Evolutionary conservation across 108 stramenopile genomes (phyloP).

Genomic region (Stephanodiscus triporus): DNA sequence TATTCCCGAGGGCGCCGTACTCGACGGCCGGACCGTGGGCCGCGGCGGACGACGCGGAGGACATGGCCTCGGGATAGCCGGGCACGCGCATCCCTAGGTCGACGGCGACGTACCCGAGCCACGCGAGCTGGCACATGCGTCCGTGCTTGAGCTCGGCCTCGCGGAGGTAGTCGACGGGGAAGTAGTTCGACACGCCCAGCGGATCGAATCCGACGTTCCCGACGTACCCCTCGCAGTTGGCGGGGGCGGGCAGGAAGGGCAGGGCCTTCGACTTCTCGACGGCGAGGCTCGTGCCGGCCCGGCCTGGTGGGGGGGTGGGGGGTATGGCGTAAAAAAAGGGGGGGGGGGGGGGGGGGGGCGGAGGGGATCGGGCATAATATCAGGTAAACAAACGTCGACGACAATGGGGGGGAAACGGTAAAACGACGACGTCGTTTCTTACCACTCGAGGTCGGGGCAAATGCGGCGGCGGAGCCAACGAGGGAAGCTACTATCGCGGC

Average conservation of each 20-base stretch:
- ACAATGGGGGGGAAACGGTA: not conserved
- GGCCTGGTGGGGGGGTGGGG: conserved; percentile 31
- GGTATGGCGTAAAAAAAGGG: not conserved
- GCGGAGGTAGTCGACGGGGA: conserved; percentile 91
- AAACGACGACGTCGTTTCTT: not conserved
- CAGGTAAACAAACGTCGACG: not conserved
- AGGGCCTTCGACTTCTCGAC: conserved; percentile 69
- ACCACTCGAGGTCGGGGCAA: conserved; percentile 63
- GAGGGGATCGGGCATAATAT: not conserved
- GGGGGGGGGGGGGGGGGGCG: not conserved
- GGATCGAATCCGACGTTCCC: conserved; percentile 93
- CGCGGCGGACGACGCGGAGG: conserved; percentile 79
- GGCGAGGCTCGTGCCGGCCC: conserved; percentile 44
- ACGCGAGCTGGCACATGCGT: conserved; percentile 92
- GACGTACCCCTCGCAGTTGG: conserved; percentile 87
- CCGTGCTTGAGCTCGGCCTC: conserved; percentile 97
- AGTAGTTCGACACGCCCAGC: conserved; percentile 84
- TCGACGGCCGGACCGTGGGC: conserved; percentile 84
- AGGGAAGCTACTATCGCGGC: conserved; percentile 61
- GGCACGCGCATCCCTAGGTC: conserved; percentile 83
- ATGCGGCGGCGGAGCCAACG: conserved; percentile 64
- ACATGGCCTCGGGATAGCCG: conserved; percentile 80
- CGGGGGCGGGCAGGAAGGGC: conserved; percentile 91
- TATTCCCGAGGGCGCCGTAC: conserved; percentile 80
- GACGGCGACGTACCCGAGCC: conserved; percentile 90